phyloP scores from a whole-genome alignment of 2,329 filamentous ascomycete genomes.

The Xylaria sp. region DNA sequence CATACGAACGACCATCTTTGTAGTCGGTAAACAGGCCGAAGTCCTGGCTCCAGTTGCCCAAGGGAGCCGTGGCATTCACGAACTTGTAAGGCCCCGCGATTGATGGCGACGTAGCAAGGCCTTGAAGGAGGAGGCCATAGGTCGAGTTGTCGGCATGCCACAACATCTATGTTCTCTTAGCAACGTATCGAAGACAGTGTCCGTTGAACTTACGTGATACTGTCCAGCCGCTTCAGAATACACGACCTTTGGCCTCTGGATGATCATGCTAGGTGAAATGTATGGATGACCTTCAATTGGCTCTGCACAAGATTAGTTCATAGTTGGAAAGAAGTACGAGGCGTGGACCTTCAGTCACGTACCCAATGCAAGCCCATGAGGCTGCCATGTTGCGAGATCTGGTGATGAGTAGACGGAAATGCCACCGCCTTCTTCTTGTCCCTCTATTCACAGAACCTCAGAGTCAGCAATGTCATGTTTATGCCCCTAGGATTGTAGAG shows the following conservation, averaged over 20 bases:
- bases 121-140: conserved; percentile 62
- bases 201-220: conserved; percentile 56
- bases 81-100: conserved; percentile 61
- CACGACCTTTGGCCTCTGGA: conserved; percentile 67
- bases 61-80: conserved; percentile 57
- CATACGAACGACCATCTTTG: conserved; percentile 60
- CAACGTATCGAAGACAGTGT: background rate
- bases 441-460: no score
- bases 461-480: no score
- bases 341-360: conserved; percentile 27
- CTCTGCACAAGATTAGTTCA: conserved; percentile 39
- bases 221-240: conserved; percentile 59
- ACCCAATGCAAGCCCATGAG: conserved; percentile 62
- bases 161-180: conserved; percentile 48
- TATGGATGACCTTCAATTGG: conserved; percentile 60
- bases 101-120: conserved; percentile 58
- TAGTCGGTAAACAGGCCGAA: conserved; percentile 66
- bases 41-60: conserved; percentile 68
- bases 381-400: conserved; percentile 64
- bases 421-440: conserved; percentile 63
- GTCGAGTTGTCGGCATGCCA: conserved; percentile 66
- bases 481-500: no score
- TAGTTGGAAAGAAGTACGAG: background rate
- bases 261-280: conserved; percentile 61
- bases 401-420: conserved; percentile 66